A percentile compares a stretch with the other conserved stretches of the same genome.
These are phyloP conservation scores for Erysimum cheiri DNA, from an alignment of 441 rosid genomes.

Conservation along the genomic window DNA sequence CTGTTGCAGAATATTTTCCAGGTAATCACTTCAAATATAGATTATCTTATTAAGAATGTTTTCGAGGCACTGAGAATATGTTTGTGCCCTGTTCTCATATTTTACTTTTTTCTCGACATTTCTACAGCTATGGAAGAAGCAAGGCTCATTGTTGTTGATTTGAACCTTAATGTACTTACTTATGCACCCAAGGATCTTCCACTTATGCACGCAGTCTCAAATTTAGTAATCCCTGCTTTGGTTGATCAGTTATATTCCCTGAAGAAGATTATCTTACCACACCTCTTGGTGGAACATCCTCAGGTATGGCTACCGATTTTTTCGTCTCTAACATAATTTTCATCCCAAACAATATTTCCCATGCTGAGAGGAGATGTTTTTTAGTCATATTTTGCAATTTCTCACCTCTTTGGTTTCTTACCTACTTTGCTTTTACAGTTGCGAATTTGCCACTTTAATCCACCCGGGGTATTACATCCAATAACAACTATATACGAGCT, in stretches of 20 bases:
- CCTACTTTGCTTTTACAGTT: constrained; percentile 57
- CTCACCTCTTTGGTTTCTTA: background rate
- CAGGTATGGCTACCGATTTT: constrained; percentile 49
- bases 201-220: constrained; percentile 61
- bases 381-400: background rate
- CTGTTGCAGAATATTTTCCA: constrained; percentile 76
- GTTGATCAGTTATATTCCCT: constrained; percentile 75
- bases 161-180: constrained; percentile 74
- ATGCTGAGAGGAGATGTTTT: background rate
- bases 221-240: constrained; percentile 73
- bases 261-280: constrained; percentile 61
- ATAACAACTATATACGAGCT: constrained; percentile 83
- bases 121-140: constrained; percentile 71
- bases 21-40: constrained; percentile 50
- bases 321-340: background rate
- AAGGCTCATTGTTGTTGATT: constrained; percentile 66
- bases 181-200: constrained; percentile 78
- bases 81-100: constrained; percentile 20
- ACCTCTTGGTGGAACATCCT: constrained; percentile 60
- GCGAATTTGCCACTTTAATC: constrained; percentile 68
- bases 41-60: background rate
- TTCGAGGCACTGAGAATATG: background rate
- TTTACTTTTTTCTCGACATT: background rate
- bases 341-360: background rate
- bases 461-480: constrained; percentile 79